A percentile compares a stretch with the other conserved stretches of the same genome.
Conservation (phyloP, 1,139 yeast species). For the Yamadazyma mexicana region DNA sequence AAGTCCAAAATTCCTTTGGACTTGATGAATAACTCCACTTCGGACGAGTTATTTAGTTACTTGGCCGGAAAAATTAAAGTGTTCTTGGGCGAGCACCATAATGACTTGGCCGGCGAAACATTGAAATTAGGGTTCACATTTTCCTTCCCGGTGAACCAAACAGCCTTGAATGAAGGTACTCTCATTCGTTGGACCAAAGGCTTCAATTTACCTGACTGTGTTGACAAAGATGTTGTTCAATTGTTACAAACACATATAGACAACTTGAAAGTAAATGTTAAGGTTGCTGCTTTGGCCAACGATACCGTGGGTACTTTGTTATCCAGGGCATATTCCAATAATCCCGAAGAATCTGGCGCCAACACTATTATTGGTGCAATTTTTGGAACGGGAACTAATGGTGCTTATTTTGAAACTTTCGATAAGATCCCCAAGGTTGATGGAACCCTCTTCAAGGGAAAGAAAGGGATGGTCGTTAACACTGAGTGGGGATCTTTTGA, state of each 20-base stretch:
- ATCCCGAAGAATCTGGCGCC: constrained; percentile 56
- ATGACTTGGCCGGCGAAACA: constrained; percentile 27
- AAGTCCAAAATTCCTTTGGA: constrained; percentile 75
- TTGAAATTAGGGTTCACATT: constrained; percentile 88
- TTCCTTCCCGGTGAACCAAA: constrained; percentile 88
- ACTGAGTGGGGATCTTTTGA: constrained; percentile 99
- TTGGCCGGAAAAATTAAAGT: constrained; percentile 67
- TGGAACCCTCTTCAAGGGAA: constrained; percentile 40
- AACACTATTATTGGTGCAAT: constrained; percentile 83
- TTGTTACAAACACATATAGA: constrained; percentile 71
- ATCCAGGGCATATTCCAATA: constrained; percentile 79
- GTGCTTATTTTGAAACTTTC: constrained; percentile 81
- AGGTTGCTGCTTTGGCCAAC: constrained; percentile 85
- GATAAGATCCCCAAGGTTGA: constrained; percentile 68
- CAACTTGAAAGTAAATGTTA: constrained; percentile 57
- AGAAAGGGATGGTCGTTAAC: constrained; percentile 80
- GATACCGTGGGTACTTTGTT: constrained; percentile 93
- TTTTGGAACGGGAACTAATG: constrained; percentile 96
- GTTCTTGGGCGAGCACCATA: constrained; percentile 67
- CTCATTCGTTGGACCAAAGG: constrained; percentile 96
- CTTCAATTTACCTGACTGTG: constrained; percentile 78
- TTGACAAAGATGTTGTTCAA: constrained; percentile 77
- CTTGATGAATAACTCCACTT: constrained; percentile 57
- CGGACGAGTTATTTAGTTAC: constrained; percentile 62
- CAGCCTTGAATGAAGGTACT: constrained; percentile 72